phyloP scores from a whole-genome alignment of 139 green algal genomes.

The Diplosphaera chodatii region DNA sequence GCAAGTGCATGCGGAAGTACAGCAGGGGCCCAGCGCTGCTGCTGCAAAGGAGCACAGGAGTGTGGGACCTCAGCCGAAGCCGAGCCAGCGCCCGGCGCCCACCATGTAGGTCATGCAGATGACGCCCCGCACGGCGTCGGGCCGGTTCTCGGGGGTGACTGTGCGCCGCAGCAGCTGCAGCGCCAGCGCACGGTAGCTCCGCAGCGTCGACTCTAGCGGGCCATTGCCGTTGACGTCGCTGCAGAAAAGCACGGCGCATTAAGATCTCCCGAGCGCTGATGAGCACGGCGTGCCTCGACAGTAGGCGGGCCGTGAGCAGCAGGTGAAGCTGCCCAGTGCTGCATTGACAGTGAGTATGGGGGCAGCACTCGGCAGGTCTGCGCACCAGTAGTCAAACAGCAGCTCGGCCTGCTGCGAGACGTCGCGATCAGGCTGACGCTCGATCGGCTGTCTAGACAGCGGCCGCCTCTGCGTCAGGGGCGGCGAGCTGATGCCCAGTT shows the following conservation, averaged over 20 bases:
- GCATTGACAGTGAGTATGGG: no score
- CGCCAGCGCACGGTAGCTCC: constrained; percentile 2
- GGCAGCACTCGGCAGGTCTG: no score
- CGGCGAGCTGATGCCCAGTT: background rate
- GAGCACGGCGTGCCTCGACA: no score
- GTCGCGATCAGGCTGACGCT: background rate
- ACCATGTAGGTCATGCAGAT: constrained; percentile 14
- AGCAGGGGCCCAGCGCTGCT: no score
- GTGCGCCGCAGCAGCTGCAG: constrained; percentile 12
- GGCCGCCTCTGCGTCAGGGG: background rate
- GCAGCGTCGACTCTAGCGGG: background rate
- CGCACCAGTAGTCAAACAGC: background rate
- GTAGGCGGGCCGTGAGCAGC: no score
- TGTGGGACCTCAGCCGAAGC: no score
- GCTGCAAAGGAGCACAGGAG: no score
- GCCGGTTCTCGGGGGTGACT: constrained; percentile 4
- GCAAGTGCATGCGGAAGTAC: no score
- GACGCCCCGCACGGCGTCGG: constrained; percentile 6
- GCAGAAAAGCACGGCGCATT: no score
- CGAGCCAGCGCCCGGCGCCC: no score
- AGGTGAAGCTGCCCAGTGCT: no score
- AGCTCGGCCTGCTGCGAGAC: background rate
- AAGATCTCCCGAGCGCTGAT: no score
- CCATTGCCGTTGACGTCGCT: background rate
- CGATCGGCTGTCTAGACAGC: background rate